phyloP scores from a whole-genome alignment of 179 eudicot species.

The Vitellaria paradoxa region DNA sequence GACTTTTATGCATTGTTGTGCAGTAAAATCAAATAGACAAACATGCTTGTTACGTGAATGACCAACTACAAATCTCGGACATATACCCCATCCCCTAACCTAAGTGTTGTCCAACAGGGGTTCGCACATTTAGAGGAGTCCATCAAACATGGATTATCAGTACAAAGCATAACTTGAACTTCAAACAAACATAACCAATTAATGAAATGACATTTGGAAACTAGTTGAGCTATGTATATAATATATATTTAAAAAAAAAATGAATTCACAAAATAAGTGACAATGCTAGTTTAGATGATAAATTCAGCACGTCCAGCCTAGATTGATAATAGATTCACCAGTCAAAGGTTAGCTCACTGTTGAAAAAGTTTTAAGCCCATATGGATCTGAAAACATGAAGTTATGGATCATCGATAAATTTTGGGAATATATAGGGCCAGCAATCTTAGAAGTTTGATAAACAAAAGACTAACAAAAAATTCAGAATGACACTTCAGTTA shows the following conservation, averaged over 20 bases:
- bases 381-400: background rate
- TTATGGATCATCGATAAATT: background rate
- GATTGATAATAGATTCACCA: background rate
- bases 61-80: no score
- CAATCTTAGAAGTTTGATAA: background rate
- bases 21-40: no score
- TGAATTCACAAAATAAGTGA: background rate
- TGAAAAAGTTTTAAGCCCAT: background rate
- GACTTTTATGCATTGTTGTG: no score
- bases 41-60: no score
- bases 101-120: no score
- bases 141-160: background rate
- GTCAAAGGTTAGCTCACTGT: background rate
- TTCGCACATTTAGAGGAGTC: no score
- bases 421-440: background rate
- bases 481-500: background rate
- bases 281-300: background rate
- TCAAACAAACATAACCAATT: conserved; percentile 1
- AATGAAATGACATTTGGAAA: background rate
- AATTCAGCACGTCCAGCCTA: background rate
- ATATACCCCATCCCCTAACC: no score
- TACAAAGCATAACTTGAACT: background rate
- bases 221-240: background rate
- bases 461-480: background rate
- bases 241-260: background rate